A percentile compares a stretch with the other conserved stretches of the same genome.
phyloP scores from a whole-genome alignment of 2,329 filamentous ascomycete species.

The Verticillium nubilum region DNA sequence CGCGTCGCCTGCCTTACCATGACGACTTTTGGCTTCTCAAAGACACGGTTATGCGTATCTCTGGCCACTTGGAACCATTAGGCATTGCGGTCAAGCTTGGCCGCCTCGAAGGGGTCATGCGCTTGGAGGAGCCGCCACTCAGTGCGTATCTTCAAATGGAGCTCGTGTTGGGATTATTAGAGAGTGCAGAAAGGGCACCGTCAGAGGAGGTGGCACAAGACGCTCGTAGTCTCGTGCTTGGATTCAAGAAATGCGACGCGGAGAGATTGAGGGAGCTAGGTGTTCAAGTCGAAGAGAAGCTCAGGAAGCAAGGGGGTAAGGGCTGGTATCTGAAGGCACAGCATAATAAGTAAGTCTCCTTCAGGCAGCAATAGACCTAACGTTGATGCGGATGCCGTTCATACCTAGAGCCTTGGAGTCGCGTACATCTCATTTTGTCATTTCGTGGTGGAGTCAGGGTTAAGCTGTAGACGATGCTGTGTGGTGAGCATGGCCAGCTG shows the following conservation, averaged over 20 bases:
- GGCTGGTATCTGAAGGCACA: not conserved
- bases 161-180: not conserved
- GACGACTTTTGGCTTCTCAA: constrained; percentile 13
- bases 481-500: too few relatives aligned
- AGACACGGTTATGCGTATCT: not conserved
- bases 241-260: not conserved
- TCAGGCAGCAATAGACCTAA: too few relatives aligned
- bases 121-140: not conserved
- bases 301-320: not conserved
- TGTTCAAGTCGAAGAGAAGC: not conserved
- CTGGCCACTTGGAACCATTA: not conserved
- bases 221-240: not conserved
- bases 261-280: not conserved
- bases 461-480: too few relatives aligned
- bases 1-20: constrained; percentile 15
- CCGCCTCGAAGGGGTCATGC: not conserved
- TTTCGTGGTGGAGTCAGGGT: too few relatives aligned
- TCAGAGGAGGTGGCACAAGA: not conserved
- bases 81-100: not conserved
- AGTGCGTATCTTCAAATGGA: constrained; percentile 1
- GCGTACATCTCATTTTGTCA: too few relatives aligned
- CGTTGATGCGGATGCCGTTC: too few relatives aligned
- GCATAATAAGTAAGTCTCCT: not conserved
- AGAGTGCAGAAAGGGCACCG: not conserved
- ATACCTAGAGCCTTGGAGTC: too few relatives aligned